These are phyloP conservation scores for Puya raimondii DNA, from an alignment of 176 grass and related monocot species.

Conservation along the genomic window DNA sequence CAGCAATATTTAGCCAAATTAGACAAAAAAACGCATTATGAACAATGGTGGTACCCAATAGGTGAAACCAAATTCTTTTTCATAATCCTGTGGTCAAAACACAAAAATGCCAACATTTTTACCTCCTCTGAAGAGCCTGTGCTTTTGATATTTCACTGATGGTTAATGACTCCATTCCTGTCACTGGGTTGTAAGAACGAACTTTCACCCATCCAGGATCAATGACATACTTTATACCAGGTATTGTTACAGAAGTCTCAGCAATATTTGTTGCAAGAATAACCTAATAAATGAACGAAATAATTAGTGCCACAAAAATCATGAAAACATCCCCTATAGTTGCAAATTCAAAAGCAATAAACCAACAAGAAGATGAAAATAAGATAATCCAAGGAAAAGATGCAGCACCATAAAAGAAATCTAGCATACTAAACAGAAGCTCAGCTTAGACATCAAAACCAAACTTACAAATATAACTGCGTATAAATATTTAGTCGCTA, in stretches of 20 bases:
- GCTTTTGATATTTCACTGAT: slow-evolving; percentile 88
- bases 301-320: not conserved
- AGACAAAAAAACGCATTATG: not conserved
- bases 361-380: not conserved
- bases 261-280: slow-evolving; percentile 99
- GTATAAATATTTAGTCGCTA: too few species aligned
- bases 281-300: slow-evolving; percentile 31
- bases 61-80: not conserved
- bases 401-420: not conserved
- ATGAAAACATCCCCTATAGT: not conserved
- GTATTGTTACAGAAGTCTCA: slow-evolving; percentile 94
- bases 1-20: too few species aligned
- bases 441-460: not conserved
- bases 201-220: slow-evolving; percentile 95
- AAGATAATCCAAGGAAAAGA: not conserved
- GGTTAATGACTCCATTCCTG: slow-evolving; percentile 86
- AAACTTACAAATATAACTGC: not conserved
- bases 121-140: slow-evolving; percentile 95
- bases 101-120: not conserved
- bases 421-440: not conserved
- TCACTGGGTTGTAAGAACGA: slow-evolving; percentile 88
- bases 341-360: not conserved
- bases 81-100: not conserved
- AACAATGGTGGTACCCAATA: not conserved
- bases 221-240: slow-evolving; percentile 97